A percentile compares a stretch with the other conserved stretches of the same genome.
These are phyloP conservation scores for Atractiella rhizophila DNA, from an alignment of 768 basidiomycete species.

Conservation along the genomic window DNA sequence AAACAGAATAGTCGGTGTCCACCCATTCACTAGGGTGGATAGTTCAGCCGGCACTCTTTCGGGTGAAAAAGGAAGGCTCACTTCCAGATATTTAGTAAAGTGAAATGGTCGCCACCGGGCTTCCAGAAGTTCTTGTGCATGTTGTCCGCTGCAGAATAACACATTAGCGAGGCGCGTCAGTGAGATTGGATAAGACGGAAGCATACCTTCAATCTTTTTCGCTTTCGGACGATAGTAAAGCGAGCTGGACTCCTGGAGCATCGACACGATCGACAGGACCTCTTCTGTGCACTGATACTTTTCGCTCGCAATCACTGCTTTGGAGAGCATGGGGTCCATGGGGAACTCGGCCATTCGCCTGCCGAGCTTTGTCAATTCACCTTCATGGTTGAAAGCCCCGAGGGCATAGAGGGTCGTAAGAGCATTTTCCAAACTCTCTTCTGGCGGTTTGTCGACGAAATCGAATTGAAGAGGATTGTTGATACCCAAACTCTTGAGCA, in stretches of 20 bases:
- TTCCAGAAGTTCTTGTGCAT: slow-evolving; percentile 77
- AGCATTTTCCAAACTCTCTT: slow-evolving; percentile 86
- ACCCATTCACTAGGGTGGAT: no score
- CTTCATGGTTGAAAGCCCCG: slow-evolving; percentile 82
- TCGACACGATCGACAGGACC: slow-evolving; percentile 84
- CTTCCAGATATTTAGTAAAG: slow-evolving; percentile 32
- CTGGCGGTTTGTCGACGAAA: slow-evolving; percentile 92
- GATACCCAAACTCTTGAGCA: slow-evolving; percentile 90
- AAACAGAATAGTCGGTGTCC: slow-evolving; percentile 87
- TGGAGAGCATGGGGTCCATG: slow-evolving; percentile 77
- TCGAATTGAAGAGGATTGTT: slow-evolving; percentile 96
- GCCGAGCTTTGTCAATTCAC: slow-evolving; percentile 90
- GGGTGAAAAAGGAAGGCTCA: no score
- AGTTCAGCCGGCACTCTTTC: no score
- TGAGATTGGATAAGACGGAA: not conserved
- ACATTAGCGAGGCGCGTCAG: no score
- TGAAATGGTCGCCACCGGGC: slow-evolving; percentile 90
- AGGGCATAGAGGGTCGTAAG: slow-evolving; percentile 81
- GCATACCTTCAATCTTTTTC: slow-evolving; percentile 35
- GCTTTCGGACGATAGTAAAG: slow-evolving; percentile 94
- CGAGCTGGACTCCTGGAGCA: slow-evolving; percentile 85
- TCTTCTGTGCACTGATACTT: slow-evolving; percentile 85
- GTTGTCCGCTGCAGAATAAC: not conserved
- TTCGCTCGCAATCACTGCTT: slow-evolving; percentile 87
- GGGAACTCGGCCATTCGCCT: slow-evolving; percentile 87